Percentiles rank a stretch among this genome's conserved stretches.
These are phyloP conservation scores for Flaveria robusta DNA, from an alignment of 129 eudicot genomes.

Conservation along the genomic window DNA sequence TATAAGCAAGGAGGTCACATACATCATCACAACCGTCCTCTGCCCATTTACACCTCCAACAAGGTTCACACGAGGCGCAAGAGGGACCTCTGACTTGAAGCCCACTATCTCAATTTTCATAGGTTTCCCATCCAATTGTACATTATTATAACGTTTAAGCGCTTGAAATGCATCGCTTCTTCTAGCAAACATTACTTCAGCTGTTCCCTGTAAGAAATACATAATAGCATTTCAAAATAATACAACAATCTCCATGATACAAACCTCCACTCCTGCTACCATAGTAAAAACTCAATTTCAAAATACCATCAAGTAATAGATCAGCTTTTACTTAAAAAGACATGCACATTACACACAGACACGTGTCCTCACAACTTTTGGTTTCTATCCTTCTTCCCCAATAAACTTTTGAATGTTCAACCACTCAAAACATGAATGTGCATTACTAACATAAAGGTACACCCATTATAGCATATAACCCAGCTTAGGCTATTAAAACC, in stretches of 20 bases:
- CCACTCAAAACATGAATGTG: too few relatives aligned
- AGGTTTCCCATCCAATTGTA: constrained; percentile 83
- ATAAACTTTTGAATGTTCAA: too few relatives aligned
- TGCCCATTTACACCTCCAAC: constrained; percentile 75
- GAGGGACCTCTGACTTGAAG: constrained; percentile 49
- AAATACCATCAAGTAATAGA: neutral
- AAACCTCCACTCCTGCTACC: neutral
- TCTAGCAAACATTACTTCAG: constrained; percentile 76
- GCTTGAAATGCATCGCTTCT: constrained; percentile 90
- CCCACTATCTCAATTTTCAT: constrained; percentile 88
- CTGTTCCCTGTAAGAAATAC: constrained; percentile 63
- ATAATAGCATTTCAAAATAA: neutral
- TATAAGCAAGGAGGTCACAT: constrained; percentile 29
- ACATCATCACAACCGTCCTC: constrained; percentile 81
- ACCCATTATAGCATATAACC: too few relatives aligned
- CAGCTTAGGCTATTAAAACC: too few relatives aligned
- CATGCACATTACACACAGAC: too few relatives aligned
- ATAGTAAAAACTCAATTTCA: neutral
- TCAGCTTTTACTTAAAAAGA: neutral
- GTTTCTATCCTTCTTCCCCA: too few relatives aligned
- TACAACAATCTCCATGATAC: neutral
- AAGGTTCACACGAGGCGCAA: constrained; percentile 76
- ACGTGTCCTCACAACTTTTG: too few relatives aligned
- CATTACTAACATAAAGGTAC: neutral
- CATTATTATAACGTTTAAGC: constrained; percentile 68